phyloP scores from a whole-genome alignment of 306 rosid species.

The Fragaria nilgerrensis region DNA sequence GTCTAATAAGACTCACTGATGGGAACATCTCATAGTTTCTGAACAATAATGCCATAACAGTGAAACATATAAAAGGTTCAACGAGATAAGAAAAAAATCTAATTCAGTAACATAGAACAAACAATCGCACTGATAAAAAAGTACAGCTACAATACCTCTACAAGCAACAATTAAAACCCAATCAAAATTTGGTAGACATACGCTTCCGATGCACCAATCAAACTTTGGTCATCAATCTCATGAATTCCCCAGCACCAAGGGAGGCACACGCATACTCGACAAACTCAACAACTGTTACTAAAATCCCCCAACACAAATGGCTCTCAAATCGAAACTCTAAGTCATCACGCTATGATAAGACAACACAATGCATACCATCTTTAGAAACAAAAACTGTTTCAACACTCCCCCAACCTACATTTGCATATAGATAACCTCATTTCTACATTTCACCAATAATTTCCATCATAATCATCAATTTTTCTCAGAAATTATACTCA shows the following conservation, averaged over 20 bases:
- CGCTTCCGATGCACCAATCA: neutral
- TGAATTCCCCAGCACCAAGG: neutral
- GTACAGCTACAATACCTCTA: neutral
- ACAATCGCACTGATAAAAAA: neutral
- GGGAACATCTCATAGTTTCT: neutral
- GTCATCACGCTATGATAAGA: neutral
- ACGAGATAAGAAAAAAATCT: neutral
- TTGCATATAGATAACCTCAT: neutral
- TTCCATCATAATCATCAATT: neutral
- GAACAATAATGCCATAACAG: neutral
- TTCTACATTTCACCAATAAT: neutral
- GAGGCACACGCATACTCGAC: neutral
- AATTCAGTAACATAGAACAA: neutral
- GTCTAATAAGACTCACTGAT: neutral
- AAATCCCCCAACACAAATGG: neutral
- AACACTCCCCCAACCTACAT: neutral
- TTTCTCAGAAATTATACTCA: neutral
- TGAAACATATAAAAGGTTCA: neutral
- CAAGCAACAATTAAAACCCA: neutral
- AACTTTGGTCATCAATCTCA: neutral
- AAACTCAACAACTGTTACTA: neutral
- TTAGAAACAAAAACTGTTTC: neutral
- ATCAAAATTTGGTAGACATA: neutral
- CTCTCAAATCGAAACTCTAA: neutral
- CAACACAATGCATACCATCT: neutral